These are phyloP conservation scores for Spinellus fusiger DNA, from an alignment of 192 early-diverging fungal genomes.

Conservation along the genomic window DNA sequence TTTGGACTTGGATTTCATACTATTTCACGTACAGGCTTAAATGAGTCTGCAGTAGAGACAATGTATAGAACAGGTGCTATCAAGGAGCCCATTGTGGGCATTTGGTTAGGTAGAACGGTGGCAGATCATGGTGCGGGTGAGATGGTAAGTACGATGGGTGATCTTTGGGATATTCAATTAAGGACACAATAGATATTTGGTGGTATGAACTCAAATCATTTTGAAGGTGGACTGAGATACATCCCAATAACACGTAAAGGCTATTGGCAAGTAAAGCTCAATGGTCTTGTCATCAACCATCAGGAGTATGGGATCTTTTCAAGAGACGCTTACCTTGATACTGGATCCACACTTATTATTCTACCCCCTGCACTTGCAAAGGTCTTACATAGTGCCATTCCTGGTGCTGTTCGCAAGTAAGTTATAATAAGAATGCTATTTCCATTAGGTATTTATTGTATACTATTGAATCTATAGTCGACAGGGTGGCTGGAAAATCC, in stretches of 20 bases:
- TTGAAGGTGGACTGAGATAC: conserved; percentile 45
- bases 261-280: conserved; percentile 48
- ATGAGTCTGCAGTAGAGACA: not conserved
- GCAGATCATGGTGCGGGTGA: conserved; percentile 39
- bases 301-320: conserved; percentile 3
- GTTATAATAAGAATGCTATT: not conserved
- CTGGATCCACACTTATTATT: conserved; percentile 47
- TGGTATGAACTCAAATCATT: conserved; percentile 43
- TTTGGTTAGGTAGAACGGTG: conserved; percentile 22
- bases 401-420: conserved; percentile 10
- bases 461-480: not conserved
- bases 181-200: conserved; percentile 27
- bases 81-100: conserved; percentile 8
- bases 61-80: conserved; percentile 6
- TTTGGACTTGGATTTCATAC: conserved; percentile 53
- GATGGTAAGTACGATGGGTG: conserved; percentile 15
- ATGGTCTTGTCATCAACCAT: conserved; percentile 28
- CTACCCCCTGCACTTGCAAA: conserved; percentile 25
- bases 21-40: conserved; percentile 21
- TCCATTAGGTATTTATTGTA: not conserved
- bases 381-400: conserved; percentile 35
- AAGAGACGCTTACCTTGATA: conserved; percentile 38
- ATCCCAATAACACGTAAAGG: conserved; percentile 46
- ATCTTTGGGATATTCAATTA: not conserved
- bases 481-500: conserved; percentile 30